A percentile compares a stretch with the other conserved stretches of the same genome.
These are phyloP conservation scores for Termitomyces sp. DNA, from an alignment of 768 basidiomycete genomes.

Conservation along the genomic window DNA sequence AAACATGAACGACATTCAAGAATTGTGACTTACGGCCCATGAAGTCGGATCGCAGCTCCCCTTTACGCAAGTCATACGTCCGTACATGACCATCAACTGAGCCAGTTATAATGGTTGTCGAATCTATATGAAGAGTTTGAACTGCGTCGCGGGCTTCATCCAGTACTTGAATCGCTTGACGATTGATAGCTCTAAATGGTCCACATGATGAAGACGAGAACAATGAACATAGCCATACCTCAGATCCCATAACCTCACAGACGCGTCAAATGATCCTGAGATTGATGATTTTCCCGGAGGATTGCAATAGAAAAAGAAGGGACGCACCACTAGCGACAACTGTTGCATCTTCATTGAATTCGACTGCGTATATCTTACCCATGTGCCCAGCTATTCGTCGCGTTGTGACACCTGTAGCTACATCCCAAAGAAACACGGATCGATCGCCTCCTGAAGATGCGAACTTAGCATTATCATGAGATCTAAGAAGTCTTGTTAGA, in stretches of 20 bases:
- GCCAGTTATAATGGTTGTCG: constrained; percentile 67
- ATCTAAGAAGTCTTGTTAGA: constrained; percentile 32
- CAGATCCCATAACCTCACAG: constrained; percentile 89
- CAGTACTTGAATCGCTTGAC: constrained; percentile 85
- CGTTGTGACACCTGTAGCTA: constrained; percentile 78
- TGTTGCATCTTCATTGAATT: constrained; percentile 83
- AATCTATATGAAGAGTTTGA: constrained; percentile 66
- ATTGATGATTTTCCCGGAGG: background rate
- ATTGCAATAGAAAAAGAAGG: background rate
- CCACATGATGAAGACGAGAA: background rate
- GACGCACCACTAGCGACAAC: constrained; percentile 80
- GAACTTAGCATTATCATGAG: constrained; percentile 92
- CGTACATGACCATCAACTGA: constrained; percentile 91
- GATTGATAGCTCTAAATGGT: constrained; percentile 41
- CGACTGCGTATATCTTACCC: constrained; percentile 85
- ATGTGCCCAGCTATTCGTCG: constrained; percentile 84
- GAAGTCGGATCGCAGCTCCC: constrained; percentile 83
- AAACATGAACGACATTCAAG: background rate
- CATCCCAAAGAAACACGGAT: constrained; percentile 94
- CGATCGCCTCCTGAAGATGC: constrained; percentile 93
- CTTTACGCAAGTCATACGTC: constrained; percentile 93
- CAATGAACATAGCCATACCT: constrained; percentile 40
- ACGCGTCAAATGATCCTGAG: constrained; percentile 87
- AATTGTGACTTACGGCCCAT: constrained; percentile 70
- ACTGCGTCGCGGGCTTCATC: constrained; percentile 88